phyloP scores from a whole-genome alignment of 495 filamentous ascomycete species.

The Neurospora cerealis region DNA sequence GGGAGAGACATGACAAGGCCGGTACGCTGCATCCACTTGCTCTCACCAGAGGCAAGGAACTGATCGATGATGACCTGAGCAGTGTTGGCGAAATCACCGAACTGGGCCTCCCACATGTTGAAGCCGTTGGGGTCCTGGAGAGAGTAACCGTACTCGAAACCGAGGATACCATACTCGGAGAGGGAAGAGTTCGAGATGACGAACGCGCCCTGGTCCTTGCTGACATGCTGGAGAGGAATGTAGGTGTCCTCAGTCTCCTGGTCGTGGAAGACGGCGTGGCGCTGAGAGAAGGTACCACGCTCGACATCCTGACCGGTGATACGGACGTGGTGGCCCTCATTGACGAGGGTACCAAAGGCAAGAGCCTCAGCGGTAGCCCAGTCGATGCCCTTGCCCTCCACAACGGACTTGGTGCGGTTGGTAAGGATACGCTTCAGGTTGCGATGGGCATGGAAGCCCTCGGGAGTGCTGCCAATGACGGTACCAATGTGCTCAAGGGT shows the following conservation, averaged over 20 bases:
- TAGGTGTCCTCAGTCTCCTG: conserved; percentile 88
- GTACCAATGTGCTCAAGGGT: conserved; percentile 69
- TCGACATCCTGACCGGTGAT: conserved; percentile 98
- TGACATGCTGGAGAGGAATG: conserved; percentile 83
- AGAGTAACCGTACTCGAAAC: conserved; percentile 98
- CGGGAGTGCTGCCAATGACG: conserved; percentile 63
- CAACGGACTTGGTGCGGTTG: conserved; percentile 82
- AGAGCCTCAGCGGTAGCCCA: conserved; percentile 96
- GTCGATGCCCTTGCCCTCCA: conserved; percentile 90
- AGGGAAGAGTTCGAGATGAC: conserved; percentile 96
- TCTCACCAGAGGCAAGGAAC: conserved; percentile 94
- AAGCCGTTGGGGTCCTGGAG: conserved; percentile 91
- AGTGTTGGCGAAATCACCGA: conserved; percentile 99
- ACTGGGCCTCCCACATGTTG: conserved; percentile 99
- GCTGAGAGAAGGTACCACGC: conserved; percentile 98
- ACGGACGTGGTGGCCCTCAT: conserved; percentile 91
- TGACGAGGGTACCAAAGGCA: conserved; percentile 83
- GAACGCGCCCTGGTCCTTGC: conserved; percentile 83
- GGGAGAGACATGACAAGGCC: conserved; percentile 90
- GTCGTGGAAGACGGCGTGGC: conserved; percentile 94
- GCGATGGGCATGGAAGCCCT: conserved; percentile 78
- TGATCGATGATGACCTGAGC: conserved; percentile 98
- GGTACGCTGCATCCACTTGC: conserved; percentile 96
- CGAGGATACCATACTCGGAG: conserved; percentile 88
- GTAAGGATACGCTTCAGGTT: conserved; percentile 95